Evolutionary conservation across 495 filamentous ascomycete genomes (phyloP).

Genomic region (Tuber calosporum): DNA sequence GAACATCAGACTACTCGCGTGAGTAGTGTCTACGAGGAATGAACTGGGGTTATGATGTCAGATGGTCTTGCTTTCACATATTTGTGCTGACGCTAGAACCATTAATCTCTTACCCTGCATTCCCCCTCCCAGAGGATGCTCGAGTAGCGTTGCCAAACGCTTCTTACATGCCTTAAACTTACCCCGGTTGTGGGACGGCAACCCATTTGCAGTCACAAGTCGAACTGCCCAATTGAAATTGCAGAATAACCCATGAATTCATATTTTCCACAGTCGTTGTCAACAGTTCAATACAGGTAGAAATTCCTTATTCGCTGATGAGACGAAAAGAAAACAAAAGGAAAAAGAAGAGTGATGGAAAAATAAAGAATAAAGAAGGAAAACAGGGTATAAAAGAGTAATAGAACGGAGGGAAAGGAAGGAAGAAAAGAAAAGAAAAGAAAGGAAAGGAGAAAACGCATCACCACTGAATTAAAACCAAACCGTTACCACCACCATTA

Average conservation of each 20-base stretch:
- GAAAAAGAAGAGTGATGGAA: background rate
- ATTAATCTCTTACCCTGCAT: background rate
- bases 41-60: background rate
- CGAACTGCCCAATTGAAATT: background rate
- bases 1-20: conserved; percentile 1
- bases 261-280: background rate
- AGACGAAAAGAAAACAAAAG: background rate
- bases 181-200: background rate
- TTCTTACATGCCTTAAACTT: background rate
- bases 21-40: background rate
- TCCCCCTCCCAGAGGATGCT: background rate
- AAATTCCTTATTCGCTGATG: conserved; percentile 5
- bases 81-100: background rate
- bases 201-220: background rate
- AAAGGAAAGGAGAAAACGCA: background rate
- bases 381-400: background rate
- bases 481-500: background rate
- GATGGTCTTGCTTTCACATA: background rate
- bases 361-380: background rate
- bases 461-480: background rate
- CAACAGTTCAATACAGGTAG: background rate
- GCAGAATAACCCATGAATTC: background rate
- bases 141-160: background rate
- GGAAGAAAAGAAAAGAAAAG: background rate
- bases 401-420: background rate